Percentiles rank a stretch among this genome's conserved stretches.
These are phyloP conservation scores for Triglochin maritima DNA, from an alignment of 106 monocot genomes.

Conservation along the genomic window DNA sequence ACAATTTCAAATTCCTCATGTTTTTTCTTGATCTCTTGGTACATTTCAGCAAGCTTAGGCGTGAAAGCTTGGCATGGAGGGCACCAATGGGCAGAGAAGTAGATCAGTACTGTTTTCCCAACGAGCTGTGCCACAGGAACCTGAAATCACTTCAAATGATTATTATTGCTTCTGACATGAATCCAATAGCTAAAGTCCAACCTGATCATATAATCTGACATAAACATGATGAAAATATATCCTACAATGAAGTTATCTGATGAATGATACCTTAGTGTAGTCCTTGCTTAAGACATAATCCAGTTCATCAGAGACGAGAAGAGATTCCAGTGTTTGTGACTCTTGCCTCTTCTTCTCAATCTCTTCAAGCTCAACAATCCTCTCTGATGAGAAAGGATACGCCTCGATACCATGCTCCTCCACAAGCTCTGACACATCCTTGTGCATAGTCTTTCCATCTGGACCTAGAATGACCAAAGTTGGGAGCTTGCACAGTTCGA, in stretches of 20 bases:
- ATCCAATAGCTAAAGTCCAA: no score
- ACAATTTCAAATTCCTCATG: slow-evolving; percentile 40
- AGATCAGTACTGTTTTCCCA: slow-evolving; percentile 66
- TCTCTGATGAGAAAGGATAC: slow-evolving; percentile 50
- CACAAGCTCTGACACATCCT: slow-evolving; percentile 44
- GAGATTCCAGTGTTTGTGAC: slow-evolving; percentile 55
- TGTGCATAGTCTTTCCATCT: slow-evolving; percentile 62
- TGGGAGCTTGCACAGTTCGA: slow-evolving; percentile 40
- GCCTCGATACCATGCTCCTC: slow-evolving; percentile 54
- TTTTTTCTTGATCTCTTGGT: slow-evolving; percentile 51
- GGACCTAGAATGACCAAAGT: slow-evolving; percentile 48
- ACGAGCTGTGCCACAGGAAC: slow-evolving; percentile 50
- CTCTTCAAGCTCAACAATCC: slow-evolving; percentile 34
- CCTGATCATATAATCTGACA: no score
- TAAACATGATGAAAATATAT: no score
- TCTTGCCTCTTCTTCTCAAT: slow-evolving; percentile 34
- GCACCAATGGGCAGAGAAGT: slow-evolving; percentile 77
- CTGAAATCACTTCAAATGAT: slow-evolving; percentile 10
- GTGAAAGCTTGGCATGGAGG: slow-evolving; percentile 47
- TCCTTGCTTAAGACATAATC: slow-evolving; percentile 60
- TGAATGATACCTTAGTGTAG: slow-evolving; percentile 30
- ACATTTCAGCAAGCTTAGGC: slow-evolving; percentile 35
- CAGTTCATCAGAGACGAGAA: slow-evolving; percentile 43
- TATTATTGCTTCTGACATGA: no score
- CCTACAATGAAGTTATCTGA: no score